Base-by-base conservation (phyloP, 2,329 filamentous ascomycete genomes). In the Triangularia setosa region DNA sequence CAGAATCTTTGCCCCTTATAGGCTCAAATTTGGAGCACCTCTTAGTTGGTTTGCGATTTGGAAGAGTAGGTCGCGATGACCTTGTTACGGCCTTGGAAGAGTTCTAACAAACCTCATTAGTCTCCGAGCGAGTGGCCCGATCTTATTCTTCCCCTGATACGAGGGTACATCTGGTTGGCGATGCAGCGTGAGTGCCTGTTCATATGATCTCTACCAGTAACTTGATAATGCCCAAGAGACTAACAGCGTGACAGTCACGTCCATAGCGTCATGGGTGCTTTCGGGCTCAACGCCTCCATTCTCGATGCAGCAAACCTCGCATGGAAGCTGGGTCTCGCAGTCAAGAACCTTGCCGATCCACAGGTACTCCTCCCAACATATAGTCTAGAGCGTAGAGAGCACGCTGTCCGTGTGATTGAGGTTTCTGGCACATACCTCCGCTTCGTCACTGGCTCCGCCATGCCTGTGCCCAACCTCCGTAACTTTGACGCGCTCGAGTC, bases 31-130 rank as follows among this genome's bases (percentile, higher is more conserved):
- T 60, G 57, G n/a, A 16, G 18, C 57, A 24, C 21, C 57, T n/a
- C 18, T 60, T 21, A 60, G 57, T 40, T 60, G 57, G 57, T 60
- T 60, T 44, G 57, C 57, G 2, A 40, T 60, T 14, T 60, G 57
- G 57, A 40, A 27, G 21, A 27, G 57, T 60, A 59, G 12, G 57
- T 54, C 2, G 24, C 21, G 8, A 18, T 18, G 9, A 18, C 16
- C 7, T 7, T 8, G 44, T 8, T 53, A 53, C n/a, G 16, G 8
- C 8, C 27, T 28, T 28, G 4, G 27, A 53, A 53, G 2, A 8
- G 23, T 16, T 16, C 44, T 18, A 18, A 8, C 44, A 54, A 24
- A 59, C 9, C 9, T 35, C 14, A 1, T 12, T 14, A 40, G 57
- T 60, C 57, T 44, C 35, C 24, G 57, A 60, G 33, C 57, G 57